Base-by-base conservation (phyloP, 495 filamentous ascomycete species). In the Talaromyces proteolyticus region DNA sequence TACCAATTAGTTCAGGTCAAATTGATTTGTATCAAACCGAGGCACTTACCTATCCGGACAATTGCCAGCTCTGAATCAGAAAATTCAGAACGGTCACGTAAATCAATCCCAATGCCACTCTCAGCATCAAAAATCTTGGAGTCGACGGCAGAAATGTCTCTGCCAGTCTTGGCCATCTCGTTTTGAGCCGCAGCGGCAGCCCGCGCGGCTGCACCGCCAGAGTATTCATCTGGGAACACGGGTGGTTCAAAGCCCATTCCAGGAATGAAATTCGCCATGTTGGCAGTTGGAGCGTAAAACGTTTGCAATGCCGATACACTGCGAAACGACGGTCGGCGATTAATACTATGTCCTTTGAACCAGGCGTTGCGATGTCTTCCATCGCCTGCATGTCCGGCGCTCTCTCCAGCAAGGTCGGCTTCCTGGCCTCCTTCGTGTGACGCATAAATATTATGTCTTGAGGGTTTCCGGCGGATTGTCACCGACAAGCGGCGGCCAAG, bases 91-190 rank as follows among this genome's bases (percentile, higher is more conserved):
- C 56, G 60, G 52, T 75, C 73, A 4, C 81, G 79, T 21, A 87
- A 55, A n/a, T 84, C 77, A 56, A 91, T 88, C 10, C 84, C 86
- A 49, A 91, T 86, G n/a, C 86, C 87, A 66, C 86, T 89, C 61
- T 90, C 87, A 23, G 80, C 75, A n/a, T 71, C 71, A 8, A 56
- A 65, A 19, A 47, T 58, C 48, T 62, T 68, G 49, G 49, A 57
- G 37, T 53, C 55, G 17, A 40, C 57, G 44, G 59, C 66, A 49
- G 49, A 57, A 34, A 51, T 49, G 40, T 65, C 69, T 49, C 55
- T 67, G 57, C 59, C 71, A n/a, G 54, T 59, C 47, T 72, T 69
- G 4, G 74, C 59, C 38, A 78, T 60, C 50, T 87, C 82, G 57
- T 86, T 86, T 53, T 87, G 80, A 11, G 81, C 82, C 18, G 79